phyloP scores from a whole-genome alignment of 805 yeast genomes.

The Pichia eremophila region DNA sequence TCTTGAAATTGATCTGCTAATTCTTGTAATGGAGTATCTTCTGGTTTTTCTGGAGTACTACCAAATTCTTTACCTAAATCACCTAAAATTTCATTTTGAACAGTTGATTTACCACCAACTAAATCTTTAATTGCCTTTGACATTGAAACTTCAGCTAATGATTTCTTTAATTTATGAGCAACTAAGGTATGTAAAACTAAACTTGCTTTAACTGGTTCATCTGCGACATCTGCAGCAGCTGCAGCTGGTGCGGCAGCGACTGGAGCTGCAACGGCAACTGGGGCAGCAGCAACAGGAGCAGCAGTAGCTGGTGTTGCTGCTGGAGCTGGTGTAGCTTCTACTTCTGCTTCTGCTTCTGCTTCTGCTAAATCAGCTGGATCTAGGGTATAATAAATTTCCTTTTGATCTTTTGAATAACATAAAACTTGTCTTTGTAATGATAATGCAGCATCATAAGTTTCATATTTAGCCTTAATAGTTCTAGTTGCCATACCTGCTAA shows the following conservation, averaged over 20 bases:
- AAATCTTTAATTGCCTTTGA: conserved; percentile 92
- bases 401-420: conserved; percentile 92
- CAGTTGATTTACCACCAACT: conserved; percentile 97
- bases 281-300: conserved; percentile 43
- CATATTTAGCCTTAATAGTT: conserved; percentile 91
- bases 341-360: conserved; percentile 27
- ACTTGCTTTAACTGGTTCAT: conserved; percentile 81
- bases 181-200: conserved; percentile 80
- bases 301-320: conserved; percentile 40
- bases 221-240: conserved; percentile 77
- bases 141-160: conserved; percentile 76
- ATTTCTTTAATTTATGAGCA: conserved; percentile 91
- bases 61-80: conserved; percentile 98
- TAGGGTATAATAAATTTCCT: conserved; percentile 90
- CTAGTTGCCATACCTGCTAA: conserved; percentile 98
- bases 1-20: conserved; percentile 94
- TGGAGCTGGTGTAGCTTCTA: conserved; percentile 23
- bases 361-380: conserved; percentile 52
- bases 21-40: conserved; percentile 93
- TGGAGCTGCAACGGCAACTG: conserved; percentile 53
- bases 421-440: conserved; percentile 89
- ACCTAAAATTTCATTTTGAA: conserved; percentile 97
- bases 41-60: conserved; percentile 97
- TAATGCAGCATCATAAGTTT: conserved; percentile 95
- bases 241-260: conserved; percentile 66